phyloP scores from a whole-genome alignment of 139 green algal species.

The Choricystis sp. region DNA sequence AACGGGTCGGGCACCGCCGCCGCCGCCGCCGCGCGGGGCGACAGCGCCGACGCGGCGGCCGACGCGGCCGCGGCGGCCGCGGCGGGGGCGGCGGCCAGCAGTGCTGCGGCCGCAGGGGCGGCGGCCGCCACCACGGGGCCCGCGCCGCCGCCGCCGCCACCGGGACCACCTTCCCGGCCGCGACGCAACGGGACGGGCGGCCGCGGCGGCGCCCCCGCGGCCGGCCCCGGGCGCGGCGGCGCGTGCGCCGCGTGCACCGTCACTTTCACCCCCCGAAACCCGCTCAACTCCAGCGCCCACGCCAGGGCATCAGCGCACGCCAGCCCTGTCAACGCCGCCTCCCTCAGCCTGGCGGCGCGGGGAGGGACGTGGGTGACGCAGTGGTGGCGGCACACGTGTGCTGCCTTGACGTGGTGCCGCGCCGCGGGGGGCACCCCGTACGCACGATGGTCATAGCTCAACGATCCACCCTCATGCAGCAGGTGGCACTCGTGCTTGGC shows the following conservation, averaged over 20 bases:
- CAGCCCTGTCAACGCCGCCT: slow-evolving; percentile 4
- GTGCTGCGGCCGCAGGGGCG: no score
- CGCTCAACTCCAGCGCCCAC: slow-evolving; percentile 8
- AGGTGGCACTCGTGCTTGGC: slow-evolving; percentile 15
- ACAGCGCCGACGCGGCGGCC: background rate
- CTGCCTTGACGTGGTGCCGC: slow-evolving; percentile 13
- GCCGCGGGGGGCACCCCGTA: slow-evolving; percentile 3
- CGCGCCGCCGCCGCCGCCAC: background rate
- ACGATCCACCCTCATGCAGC: slow-evolving; percentile 6
- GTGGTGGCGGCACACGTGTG: slow-evolving; percentile 11
- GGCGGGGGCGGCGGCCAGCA: no score
- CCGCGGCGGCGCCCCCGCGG: no score
- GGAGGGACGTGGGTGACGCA: slow-evolving; percentile 6
- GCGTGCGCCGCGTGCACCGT: background rate
- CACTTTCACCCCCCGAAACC: slow-evolving; percentile 5
- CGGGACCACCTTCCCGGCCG: no score
- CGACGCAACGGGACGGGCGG: background rate
- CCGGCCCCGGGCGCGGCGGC: no score
- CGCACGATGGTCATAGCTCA: slow-evolving; percentile 11
- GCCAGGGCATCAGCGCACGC: slow-evolving; percentile 4
- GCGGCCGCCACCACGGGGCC: no score
- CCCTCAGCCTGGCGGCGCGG: background rate
- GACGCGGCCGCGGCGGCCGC: no score
- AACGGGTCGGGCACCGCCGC: background rate
- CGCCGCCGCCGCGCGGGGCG: no score